Evolutionary conservation across 139 green algal species (phyloP), one percentile per base, ranked within the genome.

Genomic region (Tetradesmus lagerheimii): DNA sequence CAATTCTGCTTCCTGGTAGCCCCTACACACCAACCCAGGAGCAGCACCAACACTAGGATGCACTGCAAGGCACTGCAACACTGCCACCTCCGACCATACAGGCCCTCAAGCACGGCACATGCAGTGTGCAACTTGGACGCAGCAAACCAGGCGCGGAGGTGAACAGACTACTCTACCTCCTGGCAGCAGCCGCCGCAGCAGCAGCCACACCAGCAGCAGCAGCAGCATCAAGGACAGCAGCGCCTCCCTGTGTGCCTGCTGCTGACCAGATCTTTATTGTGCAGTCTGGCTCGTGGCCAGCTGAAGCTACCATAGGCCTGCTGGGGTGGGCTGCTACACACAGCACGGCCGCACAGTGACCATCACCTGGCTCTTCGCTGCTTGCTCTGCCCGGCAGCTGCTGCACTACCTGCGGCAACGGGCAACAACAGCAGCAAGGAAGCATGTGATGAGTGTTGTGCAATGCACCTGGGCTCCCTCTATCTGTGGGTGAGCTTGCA

Each of bases 231-330:
- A n/a, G 11, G 23, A 1, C n/a, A 39, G 4, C n/a, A 31, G n/a
- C 45, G 35, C 31, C 14, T 83, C 76, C 34, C 76, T 43, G 57
- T 39, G 23, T 20, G 34, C 14, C 75, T 38, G 20, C 39, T 5
- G 83, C 62, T 64, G 83, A 80, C 96, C 96, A 98, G 0, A 98
- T 43, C 81, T 95, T 95, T 23, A 98, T 81, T 11, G 79, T 95
- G 29, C 89, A 90, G 85, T 98, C 96, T 2, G 91, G 89, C 1
- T 90, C 85, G 20, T 96, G 91, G 0, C 86, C 94, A 6, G 91
- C 91, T 0, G 94, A 94, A 1, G 94, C 96, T 27, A 95, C 14
- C 37, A 94, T 16, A 0, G 83, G 81, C 62, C 38, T 23, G 0
- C 8, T 86, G 0, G 89, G 90, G 93, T 96, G 93, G 16, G 89